Evolutionary conservation across 2,329 filamentous ascomycete genomes (phyloP).

Genomic region (Pleurostoma richardsiae): DNA sequence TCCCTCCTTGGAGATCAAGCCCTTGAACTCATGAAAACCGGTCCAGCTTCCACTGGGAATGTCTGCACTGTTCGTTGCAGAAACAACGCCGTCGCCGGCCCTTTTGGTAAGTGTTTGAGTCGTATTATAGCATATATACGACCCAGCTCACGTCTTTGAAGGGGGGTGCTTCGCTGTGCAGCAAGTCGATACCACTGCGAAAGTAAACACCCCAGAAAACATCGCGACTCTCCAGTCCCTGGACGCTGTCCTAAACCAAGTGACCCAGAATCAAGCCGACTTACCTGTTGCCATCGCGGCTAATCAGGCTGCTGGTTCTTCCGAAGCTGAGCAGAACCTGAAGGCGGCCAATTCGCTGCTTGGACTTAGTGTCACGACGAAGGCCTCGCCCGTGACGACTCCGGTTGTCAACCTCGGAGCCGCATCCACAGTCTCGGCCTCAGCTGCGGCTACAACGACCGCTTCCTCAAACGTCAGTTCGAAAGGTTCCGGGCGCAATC

Average conservation of each 20-base stretch:
- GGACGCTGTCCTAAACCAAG: slow-evolving; percentile 39
- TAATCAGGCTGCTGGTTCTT: slow-evolving; percentile 33
- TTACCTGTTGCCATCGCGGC: slow-evolving; percentile 39
- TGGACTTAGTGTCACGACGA: slow-evolving; percentile 3
- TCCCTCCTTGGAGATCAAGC: no score
- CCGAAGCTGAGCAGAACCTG: slow-evolving; percentile 20
- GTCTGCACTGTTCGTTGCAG: slow-evolving; percentile 51
- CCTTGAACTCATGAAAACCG: no score
- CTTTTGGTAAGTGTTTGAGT: slow-evolving; percentile 29
- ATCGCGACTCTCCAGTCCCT: slow-evolving; percentile 42
- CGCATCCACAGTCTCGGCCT: neutral
- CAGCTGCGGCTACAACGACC: neutral
- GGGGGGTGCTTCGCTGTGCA: slow-evolving; percentile 54
- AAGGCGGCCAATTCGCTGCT: neutral
- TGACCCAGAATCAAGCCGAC: slow-evolving; percentile 44
- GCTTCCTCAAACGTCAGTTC: neutral
- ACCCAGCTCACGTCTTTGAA: neutral
- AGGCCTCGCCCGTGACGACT: slow-evolving; percentile 6
- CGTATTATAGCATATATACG: neutral
- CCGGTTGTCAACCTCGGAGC: slow-evolving; percentile 1
- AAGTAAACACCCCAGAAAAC: slow-evolving; percentile 34
- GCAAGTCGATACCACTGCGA: slow-evolving; percentile 39
- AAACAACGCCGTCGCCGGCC: slow-evolving; percentile 46
- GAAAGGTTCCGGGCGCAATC: neutral
- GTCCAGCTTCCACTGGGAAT: slow-evolving; percentile 44